phyloP scores from a whole-genome alignment of 257 asterid species.

The Solanum phureja region DNA sequence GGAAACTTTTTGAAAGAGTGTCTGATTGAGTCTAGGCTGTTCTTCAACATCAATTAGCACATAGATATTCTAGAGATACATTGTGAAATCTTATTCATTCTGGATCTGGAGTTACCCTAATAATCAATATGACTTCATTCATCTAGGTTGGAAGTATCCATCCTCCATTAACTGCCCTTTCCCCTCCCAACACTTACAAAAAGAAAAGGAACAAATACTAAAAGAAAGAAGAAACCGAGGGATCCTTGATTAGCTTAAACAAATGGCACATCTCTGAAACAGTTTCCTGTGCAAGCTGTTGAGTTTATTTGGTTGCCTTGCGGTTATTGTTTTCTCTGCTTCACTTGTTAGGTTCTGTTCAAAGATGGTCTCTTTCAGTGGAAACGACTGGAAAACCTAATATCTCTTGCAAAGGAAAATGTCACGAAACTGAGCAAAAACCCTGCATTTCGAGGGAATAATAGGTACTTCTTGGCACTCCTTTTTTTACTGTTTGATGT shows the following conservation, averaged over 20 bases:
- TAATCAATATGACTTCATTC: neutral
- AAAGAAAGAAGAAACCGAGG: neutral
- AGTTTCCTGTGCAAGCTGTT: neutral
- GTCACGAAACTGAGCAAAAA: conserved; percentile 87
- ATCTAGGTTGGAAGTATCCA: neutral
- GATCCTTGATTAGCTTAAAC: neutral
- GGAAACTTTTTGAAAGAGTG: neutral
- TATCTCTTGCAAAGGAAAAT: conserved; percentile 91
- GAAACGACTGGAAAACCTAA: conserved; percentile 95
- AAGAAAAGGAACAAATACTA: neutral
- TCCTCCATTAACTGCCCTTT: neutral
- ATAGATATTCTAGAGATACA: neutral
- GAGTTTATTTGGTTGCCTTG: neutral
- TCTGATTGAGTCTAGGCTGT: neutral
- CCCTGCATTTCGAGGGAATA: conserved; percentile 71
- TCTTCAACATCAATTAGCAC: neutral
- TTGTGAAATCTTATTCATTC: neutral
- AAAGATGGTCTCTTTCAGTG: conserved; percentile 98
- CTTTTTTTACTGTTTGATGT: neutral
- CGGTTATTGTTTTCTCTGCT: neutral
- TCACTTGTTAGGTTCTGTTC: conserved; percentile 69
- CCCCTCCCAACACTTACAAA: neutral
- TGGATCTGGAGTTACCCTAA: neutral
- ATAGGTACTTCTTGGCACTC: conserved; percentile 1
- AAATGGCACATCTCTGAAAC: neutral